Conservation (phyloP, 1,284 basidiomycete species). For the Pterulicium gracile region DNA sequence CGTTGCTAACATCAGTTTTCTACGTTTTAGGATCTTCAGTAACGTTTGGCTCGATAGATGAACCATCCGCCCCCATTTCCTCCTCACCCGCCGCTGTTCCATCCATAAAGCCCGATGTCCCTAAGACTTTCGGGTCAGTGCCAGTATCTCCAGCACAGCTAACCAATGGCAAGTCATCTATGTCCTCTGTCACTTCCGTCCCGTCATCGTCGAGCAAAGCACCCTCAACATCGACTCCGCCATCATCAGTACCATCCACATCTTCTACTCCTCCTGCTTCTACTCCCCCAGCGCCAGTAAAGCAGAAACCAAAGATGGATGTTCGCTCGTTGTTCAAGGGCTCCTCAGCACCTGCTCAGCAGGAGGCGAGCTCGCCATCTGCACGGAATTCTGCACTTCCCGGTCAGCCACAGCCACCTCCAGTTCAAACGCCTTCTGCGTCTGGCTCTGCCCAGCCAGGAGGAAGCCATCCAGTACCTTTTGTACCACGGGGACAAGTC, state of each 20-base stretch:
- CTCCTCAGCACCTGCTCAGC: constrained; percentile 15
- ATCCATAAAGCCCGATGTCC: constrained; percentile 54
- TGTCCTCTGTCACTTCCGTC: constrained; percentile 24
- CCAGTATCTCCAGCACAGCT: constrained; percentile 38
- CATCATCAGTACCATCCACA: constrained; percentile 26
- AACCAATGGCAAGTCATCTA: constrained; percentile 47
- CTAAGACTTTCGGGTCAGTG: constrained; percentile 74
- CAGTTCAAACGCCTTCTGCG: constrained; percentile 28
- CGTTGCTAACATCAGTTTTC: constrained; percentile 8
- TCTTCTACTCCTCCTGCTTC: constrained; percentile 24
- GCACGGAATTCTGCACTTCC: constrained; percentile 34
- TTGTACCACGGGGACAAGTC: constrained; percentile 15
- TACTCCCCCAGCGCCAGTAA: constrained; percentile 25
- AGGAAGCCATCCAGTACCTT: neutral
- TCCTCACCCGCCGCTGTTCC: constrained; percentile 59
- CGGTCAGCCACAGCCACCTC: constrained; percentile 20
- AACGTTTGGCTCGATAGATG: constrained; percentile 80
- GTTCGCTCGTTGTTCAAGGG: constrained; percentile 11
- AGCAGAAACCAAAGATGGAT: constrained; percentile 1
- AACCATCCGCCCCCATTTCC: constrained; percentile 54
- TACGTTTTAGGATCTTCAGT: constrained; percentile 41
- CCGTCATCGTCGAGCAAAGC: constrained; percentile 19
- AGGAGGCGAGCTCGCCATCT: constrained; percentile 27
- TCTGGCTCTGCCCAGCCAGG: constrained; percentile 9
- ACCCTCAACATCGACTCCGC: constrained; percentile 20